Evolutionary conservation across 441 rosid species (phyloP), one percentile per base, ranked within the genome.

Genomic region (Pelargonium cotyledonis): DNA sequence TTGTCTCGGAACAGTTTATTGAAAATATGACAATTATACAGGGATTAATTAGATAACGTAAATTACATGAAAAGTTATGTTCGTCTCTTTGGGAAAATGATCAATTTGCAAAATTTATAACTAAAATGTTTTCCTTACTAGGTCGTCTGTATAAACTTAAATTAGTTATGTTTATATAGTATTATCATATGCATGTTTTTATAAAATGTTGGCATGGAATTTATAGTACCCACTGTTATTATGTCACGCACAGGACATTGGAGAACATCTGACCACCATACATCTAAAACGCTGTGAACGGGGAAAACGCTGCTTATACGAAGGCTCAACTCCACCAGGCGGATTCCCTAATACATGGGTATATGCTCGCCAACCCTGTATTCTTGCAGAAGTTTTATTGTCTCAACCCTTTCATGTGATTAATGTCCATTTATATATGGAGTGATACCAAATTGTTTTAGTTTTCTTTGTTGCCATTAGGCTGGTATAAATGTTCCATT

Each of bases 311-410:
- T 91, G 99, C 78, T 75, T 89, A 70, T 91, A 94, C 11, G 88
- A 91, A 73, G 99, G 97, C 71, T 88, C 96, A 53, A 86, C 92
- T 73, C 89, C 97, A 16, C 90, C 92, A 0, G 90, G 77, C 23
- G 97, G 94, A 71, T 91, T 84, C 77, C 97, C 97, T 57, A 91
- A 91, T 78, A 83, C 99, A 72, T 91, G 95, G 97, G 99, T 91
- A 80, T 72, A 47, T 65, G 63, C 68, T 73, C 65, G 44, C 53
- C 63, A 23, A 23, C 29, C 60, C 55, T 49, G 0, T 18, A 23
- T n/a, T 4, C 47, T 1, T 57, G 41, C 23, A 18, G 12, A 40
- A 46, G 64, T 58, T 26, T 16, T 62, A 10, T 69, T 9, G 35
- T 21, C 46, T 55, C 29, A 69, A 4, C 38, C 14, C 18, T 67